A percentile compares a stretch with the other conserved stretches of the same genome.
phyloP scores from a whole-genome alignment of 2,329 filamentous ascomycete genomes.

The Thielaviopsis euricoi region DNA sequence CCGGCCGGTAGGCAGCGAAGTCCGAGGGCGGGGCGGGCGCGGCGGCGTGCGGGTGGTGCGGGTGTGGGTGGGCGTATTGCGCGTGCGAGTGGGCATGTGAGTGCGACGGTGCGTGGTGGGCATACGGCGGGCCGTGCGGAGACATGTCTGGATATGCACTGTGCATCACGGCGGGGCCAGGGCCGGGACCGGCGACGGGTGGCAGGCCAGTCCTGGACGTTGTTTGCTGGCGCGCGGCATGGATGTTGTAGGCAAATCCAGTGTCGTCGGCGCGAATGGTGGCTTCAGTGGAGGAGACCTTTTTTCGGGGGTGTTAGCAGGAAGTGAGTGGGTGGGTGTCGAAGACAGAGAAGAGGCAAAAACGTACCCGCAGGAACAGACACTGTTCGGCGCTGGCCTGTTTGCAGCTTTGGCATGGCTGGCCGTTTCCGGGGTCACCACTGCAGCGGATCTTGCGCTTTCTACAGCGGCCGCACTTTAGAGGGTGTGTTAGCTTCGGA shows the following conservation, averaged over 20 bases:
- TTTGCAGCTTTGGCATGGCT: conserved; percentile 70
- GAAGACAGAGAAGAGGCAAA: background rate
- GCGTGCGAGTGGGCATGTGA: too few relatives aligned
- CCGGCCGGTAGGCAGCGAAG: conserved; percentile 19
- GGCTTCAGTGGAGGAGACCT: conserved; percentile 26
- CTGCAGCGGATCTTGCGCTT: conserved; percentile 93
- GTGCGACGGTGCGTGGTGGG: conserved; percentile 17
- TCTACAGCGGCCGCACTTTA: conserved; percentile 75
- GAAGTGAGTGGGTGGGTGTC: background rate
- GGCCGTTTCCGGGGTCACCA: conserved; percentile 62
- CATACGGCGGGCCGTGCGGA: conserved; percentile 13
- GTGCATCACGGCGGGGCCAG: background rate
- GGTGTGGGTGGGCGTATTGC: too few relatives aligned
- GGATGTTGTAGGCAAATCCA: conserved; percentile 22
- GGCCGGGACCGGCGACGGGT: conserved; percentile 10
- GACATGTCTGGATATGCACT: background rate
- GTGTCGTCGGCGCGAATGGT: conserved; percentile 18
- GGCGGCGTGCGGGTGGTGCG: too few relatives aligned
- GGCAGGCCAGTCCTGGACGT: conserved; percentile 16
- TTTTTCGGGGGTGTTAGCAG: background rate
- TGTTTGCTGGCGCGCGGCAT: conserved; percentile 21
- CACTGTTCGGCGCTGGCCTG: conserved; percentile 55
- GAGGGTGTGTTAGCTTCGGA: background rate
- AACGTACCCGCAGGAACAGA: conserved; percentile 60
- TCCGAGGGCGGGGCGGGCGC: conserved; percentile 12